A percentile compares a stretch with the other conserved stretches of the same genome.
phyloP scores from a whole-genome alignment of 192 early-diverging fungal species.

The Chytriomyces hyalinus region DNA sequence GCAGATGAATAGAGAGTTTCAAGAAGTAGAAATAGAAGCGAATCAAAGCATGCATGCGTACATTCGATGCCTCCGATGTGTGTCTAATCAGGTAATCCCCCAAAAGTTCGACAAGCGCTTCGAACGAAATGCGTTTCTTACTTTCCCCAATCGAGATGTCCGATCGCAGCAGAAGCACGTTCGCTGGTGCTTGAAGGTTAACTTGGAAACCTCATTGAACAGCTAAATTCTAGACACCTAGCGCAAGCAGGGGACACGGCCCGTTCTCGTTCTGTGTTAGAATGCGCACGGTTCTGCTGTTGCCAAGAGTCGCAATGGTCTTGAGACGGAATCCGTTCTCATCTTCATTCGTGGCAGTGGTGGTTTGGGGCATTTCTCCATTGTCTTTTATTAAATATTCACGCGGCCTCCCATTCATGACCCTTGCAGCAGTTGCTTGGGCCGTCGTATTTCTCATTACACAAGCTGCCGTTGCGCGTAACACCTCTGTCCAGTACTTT shows the following conservation, averaged over 20 bases:
- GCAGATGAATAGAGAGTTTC: not conserved
- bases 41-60: not conserved
- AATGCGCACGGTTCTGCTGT: conserved; percentile 59
- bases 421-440: no score
- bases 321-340: not conserved
- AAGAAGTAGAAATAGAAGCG: not conserved
- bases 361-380: no score
- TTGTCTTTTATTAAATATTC: not conserved
- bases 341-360: not conserved
- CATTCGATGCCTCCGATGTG: not conserved
- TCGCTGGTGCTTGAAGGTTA: conserved; percentile 49
- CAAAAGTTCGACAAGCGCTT: conserved; percentile 71
- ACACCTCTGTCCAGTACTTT: not conserved
- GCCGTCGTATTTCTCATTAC: no score
- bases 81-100: conserved; percentile 75
- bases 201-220: not conserved
- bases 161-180: conserved; percentile 78
- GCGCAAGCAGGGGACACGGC: conserved; percentile 86
- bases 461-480: no score
- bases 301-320: not conserved
- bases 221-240: conserved; percentile 45
- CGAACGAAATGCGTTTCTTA: conserved; percentile 63
- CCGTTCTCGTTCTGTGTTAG: conserved; percentile 93
- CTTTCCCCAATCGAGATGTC: conserved; percentile 64
- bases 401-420: not conserved